Evolutionary conservation across 768 basidiomycete species (phyloP).

Genomic region (Auricularia heimuer): DNA sequence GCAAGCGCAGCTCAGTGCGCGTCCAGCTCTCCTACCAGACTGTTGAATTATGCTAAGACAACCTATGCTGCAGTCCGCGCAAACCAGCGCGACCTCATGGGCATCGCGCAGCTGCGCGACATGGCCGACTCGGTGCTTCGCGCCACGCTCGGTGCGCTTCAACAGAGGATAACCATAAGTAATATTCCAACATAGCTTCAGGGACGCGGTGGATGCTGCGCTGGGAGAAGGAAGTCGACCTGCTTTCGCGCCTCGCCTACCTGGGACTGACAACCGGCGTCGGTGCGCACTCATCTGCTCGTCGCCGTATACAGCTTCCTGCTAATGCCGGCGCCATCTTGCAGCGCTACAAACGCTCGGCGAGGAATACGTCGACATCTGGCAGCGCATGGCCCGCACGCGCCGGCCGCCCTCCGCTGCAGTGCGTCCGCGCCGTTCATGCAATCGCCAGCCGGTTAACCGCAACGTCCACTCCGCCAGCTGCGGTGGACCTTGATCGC

Average conservation of each 20-base stretch:
- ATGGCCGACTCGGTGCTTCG: constrained; percentile 66
- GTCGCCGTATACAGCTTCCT: constrained; percentile 3
- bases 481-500: constrained; percentile 48
- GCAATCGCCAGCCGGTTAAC: background rate
- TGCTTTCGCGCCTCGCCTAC: constrained; percentile 58
- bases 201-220: constrained; percentile 71
- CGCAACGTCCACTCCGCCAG: background rate
- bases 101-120: constrained; percentile 63
- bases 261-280: constrained; percentile 65
- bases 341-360: constrained; percentile 74
- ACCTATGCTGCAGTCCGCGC: constrained; percentile 51
- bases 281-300: constrained; percentile 33
- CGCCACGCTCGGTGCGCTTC: constrained; percentile 58
- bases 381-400: constrained; percentile 49
- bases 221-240: constrained; percentile 75
- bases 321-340: background rate
- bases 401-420: constrained; percentile 34
- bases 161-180: constrained; percentile 11
- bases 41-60: constrained; percentile 6
- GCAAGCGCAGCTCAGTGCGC: constrained; percentile 81
- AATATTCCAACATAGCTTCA: constrained; percentile 18
- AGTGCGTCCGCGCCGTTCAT: constrained; percentile 9
- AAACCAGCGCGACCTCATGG: constrained; percentile 74
- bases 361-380: constrained; percentile 85
- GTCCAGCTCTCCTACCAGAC: constrained; percentile 1